Evolutionary conservation across 2,329 filamentous ascomycete genomes (phyloP).

Genomic region (Cytospora piceae): DNA sequence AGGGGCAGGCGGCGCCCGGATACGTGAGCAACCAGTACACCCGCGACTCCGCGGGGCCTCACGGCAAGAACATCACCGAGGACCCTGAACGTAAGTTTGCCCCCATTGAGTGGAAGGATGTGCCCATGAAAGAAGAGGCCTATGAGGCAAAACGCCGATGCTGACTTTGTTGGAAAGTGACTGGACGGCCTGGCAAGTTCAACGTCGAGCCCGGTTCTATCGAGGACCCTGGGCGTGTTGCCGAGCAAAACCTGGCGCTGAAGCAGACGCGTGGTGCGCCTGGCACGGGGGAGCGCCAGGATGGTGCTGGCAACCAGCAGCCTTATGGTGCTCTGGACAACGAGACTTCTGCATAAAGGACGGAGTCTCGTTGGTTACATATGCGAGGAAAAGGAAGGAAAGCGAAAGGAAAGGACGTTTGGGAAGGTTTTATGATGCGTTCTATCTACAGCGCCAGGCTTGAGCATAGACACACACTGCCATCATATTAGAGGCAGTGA

Average conservation of each 20-base stretch:
- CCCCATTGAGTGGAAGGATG: neutral
- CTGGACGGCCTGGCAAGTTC: conserved; percentile 32
- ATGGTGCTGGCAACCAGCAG: conserved; percentile 21
- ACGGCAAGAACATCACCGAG: conserved; percentile 37
- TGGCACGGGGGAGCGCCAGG: conserved; percentile 24
- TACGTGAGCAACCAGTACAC: conserved; percentile 31
- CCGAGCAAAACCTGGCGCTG: conserved; percentile 18
- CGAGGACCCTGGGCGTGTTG: conserved; percentile 33
- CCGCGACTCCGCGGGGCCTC: conserved; percentile 31
- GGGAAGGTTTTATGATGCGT: neutral
- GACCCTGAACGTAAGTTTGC: conserved; percentile 31
- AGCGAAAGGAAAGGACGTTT: neutral
- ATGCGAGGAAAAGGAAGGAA: neutral
- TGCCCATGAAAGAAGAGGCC: neutral
- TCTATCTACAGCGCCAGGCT: neutral
- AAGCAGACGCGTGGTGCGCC: conserved; percentile 18
- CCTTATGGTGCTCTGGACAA: conserved; percentile 19
- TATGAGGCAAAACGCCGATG: neutral
- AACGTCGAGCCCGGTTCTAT: conserved; percentile 36
- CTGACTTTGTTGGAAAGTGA: conserved; percentile 10
- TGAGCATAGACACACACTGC: neutral
- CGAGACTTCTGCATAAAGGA: conserved; percentile 19
- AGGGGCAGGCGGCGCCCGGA: conserved; percentile 33
- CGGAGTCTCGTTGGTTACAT: too few relatives aligned
- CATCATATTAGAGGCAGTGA: neutral